Evolutionary conservation across 805 yeast species (phyloP), one percentile per base, ranked within the genome.

Genomic region (Groenewaldozyma tartarivorans): DNA sequence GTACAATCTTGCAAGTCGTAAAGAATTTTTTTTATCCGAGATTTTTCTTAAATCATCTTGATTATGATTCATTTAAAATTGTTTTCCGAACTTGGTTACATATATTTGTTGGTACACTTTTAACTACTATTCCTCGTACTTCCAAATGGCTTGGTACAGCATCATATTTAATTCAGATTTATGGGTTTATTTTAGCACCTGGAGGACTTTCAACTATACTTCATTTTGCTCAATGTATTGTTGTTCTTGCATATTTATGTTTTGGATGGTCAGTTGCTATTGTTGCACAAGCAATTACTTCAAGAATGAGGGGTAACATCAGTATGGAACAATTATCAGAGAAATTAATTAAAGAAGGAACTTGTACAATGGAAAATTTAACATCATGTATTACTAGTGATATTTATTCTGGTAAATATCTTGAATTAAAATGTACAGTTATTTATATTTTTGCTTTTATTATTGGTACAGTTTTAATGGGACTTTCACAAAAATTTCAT

Each of bases 141-240:
- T 48, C 36, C 2, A 33, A 36, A 13, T 57, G 57, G 49, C 48
- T 55, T 47, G 60, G 58, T 3, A 47, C 42, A 1, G 56, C 56
- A 1, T 40, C 56, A 1, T 57, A 49, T 31, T 32, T 54, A 27
- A 42, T 56, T 7, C 36, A 44, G 13, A 55, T 57, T 30, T 33
- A 54, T 5, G 42, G 47, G 5, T 48, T 53, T 4, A 46, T 57
- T 5, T 50, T 46, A 33, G 51, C 56, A 4, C 38, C 51, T 2
- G 61, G 61, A 2, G 51, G 51, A 20, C 48, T 48, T 26, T 46
- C 58, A 11, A 44, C 52, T 15, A 42, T 48, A 17, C 38, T 47
- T 11, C 46, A 50, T 4, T 40, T 44, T 17, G 41, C 53, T 4
- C 31, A 44, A 5, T 44, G 43, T 11, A 18, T 49, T 11, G 17